Evolutionary conservation across 2,329 filamentous ascomycete species (phyloP), one percentile per base, ranked within the genome.

Genomic region (Fusarium decemcellulare): DNA sequence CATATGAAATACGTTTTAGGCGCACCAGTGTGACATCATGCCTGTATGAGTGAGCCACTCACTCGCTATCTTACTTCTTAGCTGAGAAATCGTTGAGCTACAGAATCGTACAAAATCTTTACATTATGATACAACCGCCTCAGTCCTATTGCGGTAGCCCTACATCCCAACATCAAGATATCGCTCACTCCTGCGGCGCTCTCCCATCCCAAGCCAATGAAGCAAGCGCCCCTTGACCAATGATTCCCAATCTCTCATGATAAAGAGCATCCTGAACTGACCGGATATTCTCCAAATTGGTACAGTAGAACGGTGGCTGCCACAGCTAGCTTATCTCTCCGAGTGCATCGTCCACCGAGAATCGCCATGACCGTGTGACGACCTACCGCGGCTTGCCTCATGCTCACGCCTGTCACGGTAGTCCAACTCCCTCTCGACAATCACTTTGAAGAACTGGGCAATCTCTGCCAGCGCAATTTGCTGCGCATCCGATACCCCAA

Each of bases 391-490:
- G 6, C 68, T 54, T 5, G 57, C 67, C 15, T 76, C 74, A 11
- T 65, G 60, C 54, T 70, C 71, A 8, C 72, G 65, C 39, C 68
- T 67, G 46, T 75, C 72, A 36, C 72, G 72, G 18, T 72, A 64
- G 18, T 76, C 73, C 30, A 75, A 72, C 75, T 85, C 84, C 16
- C 86, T 80, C 68, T 87, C 84, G 1, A 88, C 74, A 53, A 85
- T 83, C 14, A 83, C 79, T 70, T 84, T 85, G 80, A 88, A 89
- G 72, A 89, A 89, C 39, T 83, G 81, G 2, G 84, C 80, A 53
- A 87, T 81, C 72, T 88, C 84, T 2, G 81, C 81, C 7, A 89
- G 76, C 42, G 83, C 80, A 40, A 82, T 72, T 70, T 87, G 84
- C 56, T 83, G 78, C 7, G 74, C 55, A 43, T 85, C 81, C 0